Evolutionary conservation across 768 basidiomycete genomes (phyloP), one percentile per base, ranked within the genome.

Genomic region (Rubroboletus pulcherrimus): DNA sequence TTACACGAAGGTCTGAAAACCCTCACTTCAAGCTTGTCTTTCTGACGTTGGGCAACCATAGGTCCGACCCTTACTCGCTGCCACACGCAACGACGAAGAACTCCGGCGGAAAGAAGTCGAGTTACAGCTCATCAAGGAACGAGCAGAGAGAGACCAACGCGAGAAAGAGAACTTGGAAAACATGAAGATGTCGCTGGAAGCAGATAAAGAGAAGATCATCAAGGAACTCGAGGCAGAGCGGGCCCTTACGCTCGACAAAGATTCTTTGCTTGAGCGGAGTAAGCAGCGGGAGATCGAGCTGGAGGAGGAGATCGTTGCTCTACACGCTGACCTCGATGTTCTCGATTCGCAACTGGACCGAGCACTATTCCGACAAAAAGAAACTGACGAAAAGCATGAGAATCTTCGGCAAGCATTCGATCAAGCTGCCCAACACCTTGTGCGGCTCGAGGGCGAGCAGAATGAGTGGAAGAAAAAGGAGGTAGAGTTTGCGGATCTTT

Each of bases 71-170:
- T 71, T 98, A 14, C 80, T 99, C 31, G 92, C 92, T 21, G 95
- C 95, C 0, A 96, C 96, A 2, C 79, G 93, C 17, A 89, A 85
- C 59, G 96, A 98, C 65, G 93, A 95, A 39, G 96, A 96, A 67
- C 80, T 98, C 6, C 81, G 89, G 15, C 81, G 83, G 71, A 96
- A 96, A 70, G 91, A 93, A 52, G 78, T 85, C 2, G 97, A 99
- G 65, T 75, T 98, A 12, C 75, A 81, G 1, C 74, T 93, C 46
- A 81, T 85, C 51, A 89, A 86, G 66, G 93, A 97, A 65, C 78
- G 89, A 8, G 93, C 92, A 0, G 92, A 95, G 66, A 81, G 88
- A 30, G 96, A 98, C 55, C 84, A 89, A 62, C 79, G 80, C 54
- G 96, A 95, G 71, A 81, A 83, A 48, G 86, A 86, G 63, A 83